Evolutionary conservation across 2,329 filamentous ascomycete genomes (phyloP), one percentile per base, ranked within the genome.

Genomic region (Aspergillus caelatus): DNA sequence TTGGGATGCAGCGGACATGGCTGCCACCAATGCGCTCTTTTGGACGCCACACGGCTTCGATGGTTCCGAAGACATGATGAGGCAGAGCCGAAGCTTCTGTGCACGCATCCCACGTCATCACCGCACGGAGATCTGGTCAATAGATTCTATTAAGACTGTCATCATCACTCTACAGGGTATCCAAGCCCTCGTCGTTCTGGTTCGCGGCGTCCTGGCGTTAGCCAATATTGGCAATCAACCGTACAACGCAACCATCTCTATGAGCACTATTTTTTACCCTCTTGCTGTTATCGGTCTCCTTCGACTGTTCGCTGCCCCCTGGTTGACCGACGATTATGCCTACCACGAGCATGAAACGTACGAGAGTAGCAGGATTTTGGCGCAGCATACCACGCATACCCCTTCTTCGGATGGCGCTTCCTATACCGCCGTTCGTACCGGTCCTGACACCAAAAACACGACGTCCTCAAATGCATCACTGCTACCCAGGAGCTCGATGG

Each of bases 191-290:
- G 39, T 41, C 0, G 43, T 61, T 21, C 30, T 61, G 32, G 21
- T 61, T 14, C 52, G 43, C 12, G 60, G 60, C 12, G 52, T 61
- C 34, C 21, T 61, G 7, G 60, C 52, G 2, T 41, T 61, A 28
- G 45, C 43, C 21, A 30, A n/a, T 16, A 61, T 53, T 9, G 50
- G 50, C 10, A 53, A 53, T 34, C 48, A 48, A 8, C 48, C 58
- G 11, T 61, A 52, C 23, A 57, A 39, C 32, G 41, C 43, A 19
- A 50, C 21, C 43, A 48, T 61, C 30, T 54, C 60, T 14, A 32
- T 61, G 53, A 21, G 57, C 32, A 26, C 52, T 4, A 50, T 61
- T n/a, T 61, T 61, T n/a, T 61, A 61, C n/a, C 60, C 60, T 11
- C 60, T 61, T 16, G 52, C 60, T 16, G 23, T 56, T 11, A 23